Evolutionary conservation across 2,329 filamentous ascomycete genomes (phyloP).

Genomic region (Fusarium anthophilum): DNA sequence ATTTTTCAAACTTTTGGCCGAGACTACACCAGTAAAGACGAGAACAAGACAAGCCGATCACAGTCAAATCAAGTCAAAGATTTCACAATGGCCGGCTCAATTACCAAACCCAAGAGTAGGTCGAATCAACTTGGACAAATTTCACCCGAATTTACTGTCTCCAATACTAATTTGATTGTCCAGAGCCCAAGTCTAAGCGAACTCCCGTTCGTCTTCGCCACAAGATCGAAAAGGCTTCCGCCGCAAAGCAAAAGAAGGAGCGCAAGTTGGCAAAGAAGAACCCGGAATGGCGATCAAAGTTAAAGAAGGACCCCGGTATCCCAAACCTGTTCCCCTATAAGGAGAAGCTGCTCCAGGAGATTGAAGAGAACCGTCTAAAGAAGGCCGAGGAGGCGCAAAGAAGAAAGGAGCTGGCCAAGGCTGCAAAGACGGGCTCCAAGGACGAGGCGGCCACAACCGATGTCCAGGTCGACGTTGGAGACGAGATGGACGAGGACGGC

Average conservation of each 20-base stretch:
- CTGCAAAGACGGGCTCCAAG: slow-evolving; percentile 64
- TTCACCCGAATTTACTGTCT: not conserved
- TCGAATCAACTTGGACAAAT: not conserved
- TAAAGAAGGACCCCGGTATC: slow-evolving; percentile 98
- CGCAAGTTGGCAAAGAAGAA: slow-evolving; percentile 95
- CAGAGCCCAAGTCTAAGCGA: slow-evolving; percentile 96
- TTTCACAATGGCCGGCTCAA: slow-evolving; percentile 60
- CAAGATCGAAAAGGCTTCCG: slow-evolving; percentile 94
- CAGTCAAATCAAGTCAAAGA: slow-evolving; percentile 16
- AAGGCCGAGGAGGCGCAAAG: slow-evolving; percentile 83
- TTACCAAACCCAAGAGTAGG: slow-evolving; percentile 65
- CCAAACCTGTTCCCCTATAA: slow-evolving; percentile 98
- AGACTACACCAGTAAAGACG: slow-evolving; percentile 3
- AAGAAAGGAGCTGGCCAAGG: slow-evolving; percentile 77
- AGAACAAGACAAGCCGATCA: slow-evolving; percentile 24
- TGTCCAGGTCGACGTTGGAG: slow-evolving; percentile 58
- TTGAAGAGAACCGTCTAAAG: slow-evolving; percentile 84
- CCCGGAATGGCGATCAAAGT: slow-evolving; percentile 91
- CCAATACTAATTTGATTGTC: not conserved
- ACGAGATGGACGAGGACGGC: slow-evolving; percentile 60
- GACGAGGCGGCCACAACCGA: slow-evolving; percentile 58
- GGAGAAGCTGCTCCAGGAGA: slow-evolving; percentile 91
- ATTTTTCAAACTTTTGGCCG: slow-evolving; percentile 47
- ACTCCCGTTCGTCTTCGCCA: slow-evolving; percentile 87
- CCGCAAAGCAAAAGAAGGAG: slow-evolving; percentile 88